Base-by-base conservation (phyloP, 768 basidiomycete species). In the Rhizopogon sp. region DNA sequence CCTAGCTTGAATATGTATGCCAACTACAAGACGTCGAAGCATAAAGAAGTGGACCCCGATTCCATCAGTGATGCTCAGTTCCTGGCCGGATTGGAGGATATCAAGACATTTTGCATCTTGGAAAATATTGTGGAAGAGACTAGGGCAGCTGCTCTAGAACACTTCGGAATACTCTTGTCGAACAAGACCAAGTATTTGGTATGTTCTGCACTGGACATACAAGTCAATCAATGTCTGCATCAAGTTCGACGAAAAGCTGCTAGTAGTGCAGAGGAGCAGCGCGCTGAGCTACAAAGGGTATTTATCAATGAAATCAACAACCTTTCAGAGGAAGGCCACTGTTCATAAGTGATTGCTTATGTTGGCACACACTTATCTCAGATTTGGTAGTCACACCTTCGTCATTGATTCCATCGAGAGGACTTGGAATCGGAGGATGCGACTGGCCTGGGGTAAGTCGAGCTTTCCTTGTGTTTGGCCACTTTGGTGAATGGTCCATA, bases 281-380 rank as follows among this genome's bases (percentile, higher is more conserved):
- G 25, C 3, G 6, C 39, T 0, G 45, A 39, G 13, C 10, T 65
- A 16, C 66, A 62, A 33, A 16, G 43, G 10, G 5, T 49, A 3
- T 28, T 68, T 10, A 70, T 68, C 50, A 43, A 39, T 13, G 44
- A 56, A 6, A 9, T 70, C 13, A 68, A 68, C 20, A 7, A 9
- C 0, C 13, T 47, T n/a, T 66, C 68, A 9, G 13, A 52, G 7
- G 46, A 29, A 2, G 39, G 9, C 1, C 0, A 22, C n/a, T 43
- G 45, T 17, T 39, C 52, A 66, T 66, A 50, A 54, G 55, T 1
- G 9, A 16, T 31, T 46, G 25, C 20, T 11, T 25, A 25, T 25
- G 25, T 5, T 25, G 25, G 29, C 7, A 50, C 20, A 25, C 25
- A 25, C 9, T 2, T 43, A n/a, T 33, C 46, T 11, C 20, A 43